A percentile compares a stretch with the other conserved stretches of the same genome.
phyloP scores from a whole-genome alignment of 805 yeast genomes.

The Pichia thaimueangensis region DNA sequence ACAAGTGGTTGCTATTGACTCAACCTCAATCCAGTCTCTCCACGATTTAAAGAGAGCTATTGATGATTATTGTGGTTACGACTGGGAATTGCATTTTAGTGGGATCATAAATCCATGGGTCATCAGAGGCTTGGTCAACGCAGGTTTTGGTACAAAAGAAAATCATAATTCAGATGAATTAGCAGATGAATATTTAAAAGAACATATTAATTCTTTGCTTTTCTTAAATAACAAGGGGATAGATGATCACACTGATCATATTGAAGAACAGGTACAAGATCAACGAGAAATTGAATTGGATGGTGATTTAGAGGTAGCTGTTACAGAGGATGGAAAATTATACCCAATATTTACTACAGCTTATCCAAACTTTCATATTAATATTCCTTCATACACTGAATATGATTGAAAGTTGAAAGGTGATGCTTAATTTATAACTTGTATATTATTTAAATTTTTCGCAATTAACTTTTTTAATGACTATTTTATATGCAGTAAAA shows the following conservation, averaged over 20 bases:
- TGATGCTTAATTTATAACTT: no score
- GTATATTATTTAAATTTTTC: no score
- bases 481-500: no score
- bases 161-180: constrained; percentile 7
- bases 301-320: constrained; percentile 21
- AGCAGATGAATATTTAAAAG: background rate
- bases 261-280: no score
- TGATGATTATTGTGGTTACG: constrained; percentile 68
- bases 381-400: constrained; percentile 49
- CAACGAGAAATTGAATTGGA: no score
- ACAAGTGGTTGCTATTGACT: constrained; percentile 66
- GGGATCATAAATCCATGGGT: constrained; percentile 87
- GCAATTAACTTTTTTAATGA: no score
- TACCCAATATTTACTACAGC: constrained; percentile 54
- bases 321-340: constrained; percentile 13
- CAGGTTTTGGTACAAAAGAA: constrained; percentile 58
- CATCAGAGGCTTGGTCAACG: constrained; percentile 63
- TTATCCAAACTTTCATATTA: constrained; percentile 74
- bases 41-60: constrained; percentile 70
- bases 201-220: background rate
- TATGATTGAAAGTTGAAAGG: constrained; percentile 6
- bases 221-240: background rate
- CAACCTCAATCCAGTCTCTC: constrained; percentile 72
- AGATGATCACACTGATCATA: no score
- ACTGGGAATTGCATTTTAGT: constrained; percentile 84